Conservation (phyloP, 495 filamentous ascomycete species). For the Terfezia claveryi region DNA sequence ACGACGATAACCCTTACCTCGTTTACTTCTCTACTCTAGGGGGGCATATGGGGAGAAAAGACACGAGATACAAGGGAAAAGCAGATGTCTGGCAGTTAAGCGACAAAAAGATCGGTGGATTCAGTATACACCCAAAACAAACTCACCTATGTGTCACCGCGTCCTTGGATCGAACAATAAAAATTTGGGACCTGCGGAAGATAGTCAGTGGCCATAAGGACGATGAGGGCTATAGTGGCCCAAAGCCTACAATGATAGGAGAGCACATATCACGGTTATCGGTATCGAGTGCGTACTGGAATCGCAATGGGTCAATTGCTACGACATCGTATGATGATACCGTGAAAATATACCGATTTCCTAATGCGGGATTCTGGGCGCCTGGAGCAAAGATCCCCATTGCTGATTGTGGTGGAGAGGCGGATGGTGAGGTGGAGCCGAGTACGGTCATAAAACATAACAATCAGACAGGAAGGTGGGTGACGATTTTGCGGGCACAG, state of each 20-base stretch:
- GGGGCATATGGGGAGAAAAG: conserved; percentile 56
- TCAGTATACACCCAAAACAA: conserved; percentile 53
- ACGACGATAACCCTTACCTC: conserved; percentile 41
- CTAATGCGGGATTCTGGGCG: conserved; percentile 37
- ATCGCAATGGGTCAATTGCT: conserved; percentile 55
- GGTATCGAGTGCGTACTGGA: conserved; percentile 81
- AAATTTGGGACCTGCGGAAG: conserved; percentile 83
- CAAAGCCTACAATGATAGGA: conserved; percentile 29
- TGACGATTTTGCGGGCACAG: conserved; percentile 64
- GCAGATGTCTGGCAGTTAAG: conserved; percentile 51
- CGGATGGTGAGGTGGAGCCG: conserved; percentile 39
- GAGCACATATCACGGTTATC: conserved; percentile 54
- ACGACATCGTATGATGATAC: conserved; percentile 90
- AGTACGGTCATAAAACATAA: conserved; percentile 55
- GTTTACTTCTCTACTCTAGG: conserved; percentile 75
- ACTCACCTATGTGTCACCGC: conserved; percentile 77
- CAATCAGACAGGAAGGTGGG: conserved; percentile 75
- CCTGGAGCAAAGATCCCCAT: conserved; percentile 29
- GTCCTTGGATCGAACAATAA: conserved; percentile 69
- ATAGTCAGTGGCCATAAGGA: conserved; percentile 33
- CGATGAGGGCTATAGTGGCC: conserved; percentile 7
- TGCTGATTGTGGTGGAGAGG: conserved; percentile 23
- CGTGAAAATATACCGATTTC: conserved; percentile 72
- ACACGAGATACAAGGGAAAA: conserved; percentile 26
- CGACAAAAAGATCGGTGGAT: conserved; percentile 91